Evolutionary conservation across 2,329 filamentous ascomycete species (phyloP).

Genomic region (Pseudogymnoascus sp.): DNA sequence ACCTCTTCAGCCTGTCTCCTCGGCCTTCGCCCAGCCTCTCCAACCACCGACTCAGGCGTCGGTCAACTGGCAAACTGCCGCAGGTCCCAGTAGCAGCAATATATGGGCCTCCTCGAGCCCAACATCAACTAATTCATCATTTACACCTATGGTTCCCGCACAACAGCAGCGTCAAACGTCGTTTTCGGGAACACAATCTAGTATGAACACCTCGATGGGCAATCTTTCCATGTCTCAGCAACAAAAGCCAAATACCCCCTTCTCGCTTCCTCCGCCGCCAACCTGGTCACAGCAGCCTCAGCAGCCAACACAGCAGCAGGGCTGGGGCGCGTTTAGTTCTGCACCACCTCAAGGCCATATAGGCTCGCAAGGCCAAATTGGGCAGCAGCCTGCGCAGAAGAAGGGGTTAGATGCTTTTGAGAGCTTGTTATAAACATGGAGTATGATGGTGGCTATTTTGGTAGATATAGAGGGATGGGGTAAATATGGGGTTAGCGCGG

Average conservation of each 20-base stretch:
- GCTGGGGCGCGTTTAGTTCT: constrained; percentile 11
- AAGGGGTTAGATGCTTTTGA: constrained; percentile 46
- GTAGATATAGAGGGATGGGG: background rate
- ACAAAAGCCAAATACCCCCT: constrained; percentile 35
- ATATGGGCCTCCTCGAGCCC: constrained; percentile 22
- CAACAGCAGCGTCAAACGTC: constrained; percentile 16
- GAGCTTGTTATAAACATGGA: constrained; percentile 38
- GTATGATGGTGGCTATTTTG: background rate
- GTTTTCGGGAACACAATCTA: constrained; percentile 24
- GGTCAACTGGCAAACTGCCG: constrained; percentile 11
- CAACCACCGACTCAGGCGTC: background rate
- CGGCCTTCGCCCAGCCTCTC: background rate
- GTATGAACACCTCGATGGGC: constrained; percentile 38
- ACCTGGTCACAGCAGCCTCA: constrained; percentile 22
- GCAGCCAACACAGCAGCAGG: constrained; percentile 17
- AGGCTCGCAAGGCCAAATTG: constrained; percentile 12
- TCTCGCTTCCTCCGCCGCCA: constrained; percentile 51
- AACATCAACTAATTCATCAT: constrained; percentile 18
- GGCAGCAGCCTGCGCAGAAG: constrained; percentile 25
- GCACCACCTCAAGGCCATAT: constrained; percentile 22
- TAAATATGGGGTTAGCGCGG: background rate
- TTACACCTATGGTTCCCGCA: constrained; percentile 13
- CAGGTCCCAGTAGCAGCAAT: constrained; percentile 16
- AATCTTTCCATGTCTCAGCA: constrained; percentile 41
- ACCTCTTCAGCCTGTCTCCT: constrained; percentile 39